phyloP scores from a whole-genome alignment of 208 protist genomes.

The Trypanosoma scelopori region DNA sequence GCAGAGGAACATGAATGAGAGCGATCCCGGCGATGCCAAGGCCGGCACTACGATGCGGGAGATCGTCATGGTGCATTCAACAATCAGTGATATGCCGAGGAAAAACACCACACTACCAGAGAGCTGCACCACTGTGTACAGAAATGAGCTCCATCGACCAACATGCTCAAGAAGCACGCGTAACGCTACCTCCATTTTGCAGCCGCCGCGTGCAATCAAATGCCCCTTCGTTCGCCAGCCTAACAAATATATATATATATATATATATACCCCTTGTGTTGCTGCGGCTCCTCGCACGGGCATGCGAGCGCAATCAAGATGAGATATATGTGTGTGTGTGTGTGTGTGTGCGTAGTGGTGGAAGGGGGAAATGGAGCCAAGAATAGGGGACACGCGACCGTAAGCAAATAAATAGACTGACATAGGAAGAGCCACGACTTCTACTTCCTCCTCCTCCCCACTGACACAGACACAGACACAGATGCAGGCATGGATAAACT shows the following conservation, averaged over 20 bases:
- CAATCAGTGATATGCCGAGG: constrained; percentile 53
- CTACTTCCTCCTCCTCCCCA: too few relatives aligned
- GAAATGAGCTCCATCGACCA: not conserved
- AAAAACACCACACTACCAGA: constrained; percentile 14
- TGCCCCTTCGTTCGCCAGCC: not conserved
- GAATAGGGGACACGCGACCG: too few relatives aligned
- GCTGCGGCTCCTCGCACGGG: too few relatives aligned
- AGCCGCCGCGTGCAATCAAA: not conserved
- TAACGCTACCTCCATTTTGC: not conserved
- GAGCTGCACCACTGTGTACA: constrained; percentile 8
- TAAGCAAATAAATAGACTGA: too few relatives aligned
- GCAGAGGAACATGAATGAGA: constrained; percentile 37
- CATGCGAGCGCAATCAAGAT: too few relatives aligned
- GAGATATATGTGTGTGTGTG: too few relatives aligned
- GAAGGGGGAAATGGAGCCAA: too few relatives aligned
- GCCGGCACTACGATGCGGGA: constrained; percentile 51
- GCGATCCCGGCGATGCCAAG: constrained; percentile 29
- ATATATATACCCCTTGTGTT: too few relatives aligned
- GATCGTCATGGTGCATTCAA: constrained; percentile 45
- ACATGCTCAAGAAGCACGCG: not conserved
- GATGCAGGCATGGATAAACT: too few relatives aligned
- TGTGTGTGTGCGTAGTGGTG: too few relatives aligned
- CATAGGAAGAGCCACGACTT: too few relatives aligned
- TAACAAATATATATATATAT: not conserved
- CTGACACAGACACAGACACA: too few relatives aligned